These are phyloP conservation scores for Diplodia intermedia DNA, from an alignment of 2,329 filamentous ascomycete genomes.

Conservation along the genomic window DNA sequence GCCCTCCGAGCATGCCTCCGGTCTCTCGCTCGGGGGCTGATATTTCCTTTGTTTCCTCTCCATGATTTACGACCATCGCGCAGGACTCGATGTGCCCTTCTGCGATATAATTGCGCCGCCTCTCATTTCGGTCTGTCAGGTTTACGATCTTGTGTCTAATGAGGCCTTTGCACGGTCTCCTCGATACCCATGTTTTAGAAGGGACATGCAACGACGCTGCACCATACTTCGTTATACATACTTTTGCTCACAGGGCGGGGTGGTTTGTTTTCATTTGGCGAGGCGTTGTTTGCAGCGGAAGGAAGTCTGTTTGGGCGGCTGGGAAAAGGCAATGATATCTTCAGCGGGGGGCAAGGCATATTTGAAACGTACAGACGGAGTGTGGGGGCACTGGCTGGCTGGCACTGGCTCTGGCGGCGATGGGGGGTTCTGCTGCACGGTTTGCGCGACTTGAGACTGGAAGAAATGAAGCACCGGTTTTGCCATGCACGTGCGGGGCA, in stretches of 20 bases:
- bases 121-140: constrained; percentile 21
- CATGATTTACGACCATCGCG: constrained; percentile 25
- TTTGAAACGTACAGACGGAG: constrained; percentile 22
- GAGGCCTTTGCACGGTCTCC: constrained; percentile 30
- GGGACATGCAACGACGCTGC: constrained; percentile 29
- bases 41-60: constrained; percentile 9
- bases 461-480: constrained; percentile 24
- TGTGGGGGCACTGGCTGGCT: background rate
- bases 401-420: background rate
- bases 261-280: constrained; percentile 20
- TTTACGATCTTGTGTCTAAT: constrained; percentile 28
- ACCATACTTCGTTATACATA: constrained; percentile 30
- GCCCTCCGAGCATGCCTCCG: background rate
- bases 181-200: constrained; percentile 34
- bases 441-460: constrained; percentile 13
- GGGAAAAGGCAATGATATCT: constrained; percentile 24
- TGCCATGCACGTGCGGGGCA: constrained; percentile 12
- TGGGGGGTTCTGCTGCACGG: constrained; percentile 6
- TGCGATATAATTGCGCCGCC: constrained; percentile 25
- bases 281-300: constrained; percentile 28
- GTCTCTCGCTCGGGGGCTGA: no score
- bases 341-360: background rate
- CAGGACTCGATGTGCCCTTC: constrained; percentile 28
- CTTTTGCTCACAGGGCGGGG: constrained; percentile 23
- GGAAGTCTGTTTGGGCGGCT: background rate